These are phyloP conservation scores for Malus domestica DNA, from an alignment of 306 rosid species.

Conservation along the genomic window ASM211411v1 NC_041792.1:9316501-9317000, in stretches of 20 bases:
- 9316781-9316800: neutral
- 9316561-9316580: slow-evolving; percentile 70
- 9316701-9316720: neutral
- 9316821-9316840: neutral
- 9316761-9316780: neutral
- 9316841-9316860: neutral
- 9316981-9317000: neutral
- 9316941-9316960: too few species aligned
- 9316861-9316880: neutral
- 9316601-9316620: neutral
- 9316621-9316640: neutral
- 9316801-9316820: neutral
- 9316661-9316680: neutral
- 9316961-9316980: too few species aligned
- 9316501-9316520: slow-evolving; percentile 89
- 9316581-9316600: neutral
- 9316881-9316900: too few species aligned
- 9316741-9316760: neutral
- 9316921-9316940: too few species aligned
- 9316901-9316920: too few species aligned
- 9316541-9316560: slow-evolving; percentile 81
- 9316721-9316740: neutral
- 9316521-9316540: slow-evolving; percentile 96
- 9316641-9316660: neutral
- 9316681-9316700: neutral